A percentile compares a stretch with the other conserved stretches of the same genome.
Evolutionary conservation across 768 basidiomycete genomes (phyloP).

Genomic region (Psilocybe tampanensis): DNA sequence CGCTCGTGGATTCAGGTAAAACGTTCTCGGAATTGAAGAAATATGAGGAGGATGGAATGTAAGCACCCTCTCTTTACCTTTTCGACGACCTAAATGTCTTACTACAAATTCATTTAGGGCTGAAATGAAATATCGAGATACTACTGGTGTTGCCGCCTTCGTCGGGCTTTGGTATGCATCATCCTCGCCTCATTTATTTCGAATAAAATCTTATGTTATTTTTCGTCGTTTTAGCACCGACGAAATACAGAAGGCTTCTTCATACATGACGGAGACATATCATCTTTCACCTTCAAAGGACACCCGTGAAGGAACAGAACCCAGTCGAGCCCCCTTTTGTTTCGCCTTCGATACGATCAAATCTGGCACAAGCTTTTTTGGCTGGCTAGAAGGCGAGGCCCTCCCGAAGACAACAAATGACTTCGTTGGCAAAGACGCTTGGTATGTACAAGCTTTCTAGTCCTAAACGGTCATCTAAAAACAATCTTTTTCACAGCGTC

Average conservation of each 20-base stretch:
- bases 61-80: constrained; percentile 2
- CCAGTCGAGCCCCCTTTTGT: constrained; percentile 69
- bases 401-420: neutral
- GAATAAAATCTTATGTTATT: neutral
- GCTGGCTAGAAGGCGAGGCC: constrained; percentile 70
- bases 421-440: constrained; percentile 4
- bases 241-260: constrained; percentile 76
- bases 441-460: constrained; percentile 9
- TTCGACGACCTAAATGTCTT: neutral
- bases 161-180: constrained; percentile 63
- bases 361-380: constrained; percentile 54
- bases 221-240: constrained; percentile 53
- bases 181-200: neutral
- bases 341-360: constrained; percentile 58
- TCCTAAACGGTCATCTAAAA: neutral
- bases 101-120: constrained; percentile 37
- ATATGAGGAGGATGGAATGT: constrained; percentile 44
- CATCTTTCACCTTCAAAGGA: constrained; percentile 37
- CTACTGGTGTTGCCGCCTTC: constrained; percentile 70
- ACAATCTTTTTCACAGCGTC: constrained; percentile 1
- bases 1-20: constrained; percentile 70
- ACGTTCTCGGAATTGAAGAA: constrained; percentile 45
- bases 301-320: constrained; percentile 39
- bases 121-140: constrained; percentile 65
- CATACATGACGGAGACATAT: constrained; percentile 74